Conservation (phyloP, 352 stramenopile species). For the Globisporangium splendens region DNA sequence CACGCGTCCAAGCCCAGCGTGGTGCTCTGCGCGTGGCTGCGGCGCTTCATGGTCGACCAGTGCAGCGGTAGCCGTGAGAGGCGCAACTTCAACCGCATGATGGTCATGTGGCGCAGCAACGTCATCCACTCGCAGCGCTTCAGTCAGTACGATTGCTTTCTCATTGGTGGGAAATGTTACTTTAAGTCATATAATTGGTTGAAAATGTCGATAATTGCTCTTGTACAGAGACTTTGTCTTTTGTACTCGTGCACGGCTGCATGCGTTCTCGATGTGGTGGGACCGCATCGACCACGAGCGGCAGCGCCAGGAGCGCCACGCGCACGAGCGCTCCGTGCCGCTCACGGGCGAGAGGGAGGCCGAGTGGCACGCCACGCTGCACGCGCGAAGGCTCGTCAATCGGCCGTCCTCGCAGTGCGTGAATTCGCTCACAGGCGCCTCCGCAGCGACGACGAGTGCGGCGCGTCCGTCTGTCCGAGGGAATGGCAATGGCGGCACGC, state of each 20-base stretch:
- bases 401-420: background rate
- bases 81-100: conserved; percentile 73
- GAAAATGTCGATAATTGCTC: background rate
- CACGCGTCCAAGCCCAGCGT: conserved; percentile 61
- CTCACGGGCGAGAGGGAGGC: too few species aligned
- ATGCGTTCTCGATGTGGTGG: conserved; percentile 57
- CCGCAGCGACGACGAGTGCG: conserved; percentile 2
- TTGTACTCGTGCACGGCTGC: conserved; percentile 53
- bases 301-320: conserved; percentile 51
- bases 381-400: conserved; percentile 19
- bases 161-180: background rate
- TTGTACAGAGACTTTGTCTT: conserved; percentile 32
- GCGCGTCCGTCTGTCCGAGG: background rate
- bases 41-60: conserved; percentile 62
- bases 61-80: conserved; percentile 51
- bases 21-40: conserved; percentile 63
- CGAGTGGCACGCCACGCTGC: too few species aligned
- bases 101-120: conserved; percentile 68
- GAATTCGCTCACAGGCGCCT: background rate
- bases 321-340: conserved; percentile 24
- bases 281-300: conserved; percentile 64
- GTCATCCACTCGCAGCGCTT: conserved; percentile 66
- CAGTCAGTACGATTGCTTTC: conserved; percentile 23
- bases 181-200: background rate
- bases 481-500: conserved; percentile 11